Evolutionary conservation across 768 basidiomycete genomes (phyloP), one percentile per base, ranked within the genome.

Genomic region (Amanita muscaria): DNA sequence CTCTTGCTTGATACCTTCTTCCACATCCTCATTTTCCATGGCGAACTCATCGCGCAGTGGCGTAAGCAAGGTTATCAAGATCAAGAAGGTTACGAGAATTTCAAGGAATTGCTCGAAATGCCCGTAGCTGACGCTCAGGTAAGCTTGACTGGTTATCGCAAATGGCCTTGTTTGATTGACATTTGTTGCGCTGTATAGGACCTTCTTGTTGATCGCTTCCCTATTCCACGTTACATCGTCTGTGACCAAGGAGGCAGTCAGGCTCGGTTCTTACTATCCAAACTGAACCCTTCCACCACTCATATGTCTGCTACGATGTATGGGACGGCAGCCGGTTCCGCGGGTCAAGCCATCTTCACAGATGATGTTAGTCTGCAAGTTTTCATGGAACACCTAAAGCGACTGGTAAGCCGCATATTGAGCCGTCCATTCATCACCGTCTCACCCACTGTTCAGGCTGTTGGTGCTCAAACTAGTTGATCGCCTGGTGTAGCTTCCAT

Each of bases 11-110:
- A 99, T 58, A 98, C 94, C 2, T 99, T 94, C 77, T 98, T 99
- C 90, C 94, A 99, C 60, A 96, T 98, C 53, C 83, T 98, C 56
- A 98, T 99, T 63, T 98, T 96, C 84, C 96, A 99, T 59, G 96
- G 96, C 16, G 90, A 94, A 62, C 88, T 90, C 16, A 76, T 99
- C 38, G 93, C 96, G 0, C 86, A 92, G 61, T 99, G 96, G 96
- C 79, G 94, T 40, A 98, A 98, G 64, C 88, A 89, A 9, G 93
- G 92, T 0, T 99, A 98, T 58, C 96, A 98, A 57, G 93, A 99
- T 1, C 94, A 97, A 65, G 93, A 97, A 61, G 93, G 91, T 27
- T 96, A 98, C 56, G 96, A 98, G 64, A 98, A 99, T 65, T 88
- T 99, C 67, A 93, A 92, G 56, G 91, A 94, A 59, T 70, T 98